A percentile compares a stretch with the other conserved stretches of the same genome.
These are phyloP conservation scores for Phytophthora sp. DNA, from an alignment of 352 stramenopile species.

Conservation along the genomic window DNA sequence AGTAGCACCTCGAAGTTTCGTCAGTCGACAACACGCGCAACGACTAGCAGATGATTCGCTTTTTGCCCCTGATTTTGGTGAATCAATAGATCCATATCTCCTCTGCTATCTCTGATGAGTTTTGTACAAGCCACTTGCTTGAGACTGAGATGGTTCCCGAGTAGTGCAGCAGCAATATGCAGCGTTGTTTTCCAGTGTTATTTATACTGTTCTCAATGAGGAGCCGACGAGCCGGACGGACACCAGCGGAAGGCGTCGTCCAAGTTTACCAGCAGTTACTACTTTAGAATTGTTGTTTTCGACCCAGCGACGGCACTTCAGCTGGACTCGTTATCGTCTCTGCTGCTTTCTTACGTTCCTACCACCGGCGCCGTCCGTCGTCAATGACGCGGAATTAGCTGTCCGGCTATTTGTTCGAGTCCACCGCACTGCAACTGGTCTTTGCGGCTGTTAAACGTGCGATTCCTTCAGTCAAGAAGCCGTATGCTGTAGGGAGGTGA, in stretches of 20 bases:
- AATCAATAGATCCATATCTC: constrained; percentile 32
- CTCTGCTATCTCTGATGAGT: constrained; percentile 5
- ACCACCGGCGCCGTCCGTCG: constrained; percentile 25
- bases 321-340: constrained; percentile 15
- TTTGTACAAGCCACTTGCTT: too few relatives aligned
- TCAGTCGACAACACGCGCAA: not conserved
- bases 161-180: too few relatives aligned
- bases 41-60: constrained; percentile 4
- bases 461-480: not conserved
- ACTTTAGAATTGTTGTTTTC: constrained; percentile 18
- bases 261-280: constrained; percentile 36
- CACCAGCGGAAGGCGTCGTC: not conserved
- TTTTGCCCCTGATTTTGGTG: constrained; percentile 18
- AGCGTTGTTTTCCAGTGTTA: constrained; percentile 5
- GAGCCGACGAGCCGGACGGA: not conserved
- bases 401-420: constrained; percentile 16
- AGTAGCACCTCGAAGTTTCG: not conserved
- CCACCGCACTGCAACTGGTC: constrained; percentile 7
- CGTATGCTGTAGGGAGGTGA: constrained; percentile 23
- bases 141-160: constrained; percentile 21
- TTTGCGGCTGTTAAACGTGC: constrained; percentile 2
- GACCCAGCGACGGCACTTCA: not conserved
- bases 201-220: constrained; percentile 17
- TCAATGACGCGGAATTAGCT: constrained; percentile 35
- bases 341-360: constrained; percentile 2